A percentile compares a stretch with the other conserved stretches of the same genome.
Evolutionary conservation across 139 green algal genomes (phyloP).

Genomic region (Spirogloea muscicola): DNA sequence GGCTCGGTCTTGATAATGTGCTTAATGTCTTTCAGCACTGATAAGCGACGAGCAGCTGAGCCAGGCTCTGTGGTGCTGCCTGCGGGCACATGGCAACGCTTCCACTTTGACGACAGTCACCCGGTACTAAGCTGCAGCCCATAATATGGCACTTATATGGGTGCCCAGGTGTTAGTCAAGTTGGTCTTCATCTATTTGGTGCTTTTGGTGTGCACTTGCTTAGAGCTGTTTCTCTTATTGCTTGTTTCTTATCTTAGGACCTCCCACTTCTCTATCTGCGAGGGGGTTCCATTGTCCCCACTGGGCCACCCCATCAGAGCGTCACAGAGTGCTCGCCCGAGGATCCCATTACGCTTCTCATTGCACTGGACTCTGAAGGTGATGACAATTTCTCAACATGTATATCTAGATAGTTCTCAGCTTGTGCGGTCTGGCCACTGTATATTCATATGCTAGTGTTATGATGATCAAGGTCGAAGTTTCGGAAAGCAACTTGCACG

Average conservation of each 20-base stretch:
- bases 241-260: slow-evolving; percentile 12
- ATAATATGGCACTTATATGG: not conserved
- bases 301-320: slow-evolving; percentile 13
- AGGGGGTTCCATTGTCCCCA: slow-evolving; percentile 11
- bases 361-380: slow-evolving; percentile 18
- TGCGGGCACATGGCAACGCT: slow-evolving; percentile 15
- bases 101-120: slow-evolving; percentile 38
- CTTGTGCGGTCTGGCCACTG: too few species aligned
- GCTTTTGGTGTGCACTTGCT: too few species aligned
- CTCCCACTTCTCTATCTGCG: slow-evolving; percentile 18
- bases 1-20: too few species aligned
- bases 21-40: too few species aligned
- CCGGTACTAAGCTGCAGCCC: slow-evolving; percentile 13
- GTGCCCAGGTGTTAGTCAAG: too few species aligned
- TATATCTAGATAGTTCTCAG: too few species aligned
- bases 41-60: not conserved
- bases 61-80: not conserved
- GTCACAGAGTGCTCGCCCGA: not conserved
- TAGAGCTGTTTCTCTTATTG: too few species aligned
- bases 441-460: too few species aligned
- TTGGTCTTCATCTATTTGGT: too few species aligned
- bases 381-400: too few species aligned
- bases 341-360: slow-evolving; percentile 21
- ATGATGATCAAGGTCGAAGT: too few species aligned
- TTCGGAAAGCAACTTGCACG: too few species aligned